Evolutionary conservation across 331 rosid species (phyloP).

Genomic region (Telfairia occidentalis): DNA sequence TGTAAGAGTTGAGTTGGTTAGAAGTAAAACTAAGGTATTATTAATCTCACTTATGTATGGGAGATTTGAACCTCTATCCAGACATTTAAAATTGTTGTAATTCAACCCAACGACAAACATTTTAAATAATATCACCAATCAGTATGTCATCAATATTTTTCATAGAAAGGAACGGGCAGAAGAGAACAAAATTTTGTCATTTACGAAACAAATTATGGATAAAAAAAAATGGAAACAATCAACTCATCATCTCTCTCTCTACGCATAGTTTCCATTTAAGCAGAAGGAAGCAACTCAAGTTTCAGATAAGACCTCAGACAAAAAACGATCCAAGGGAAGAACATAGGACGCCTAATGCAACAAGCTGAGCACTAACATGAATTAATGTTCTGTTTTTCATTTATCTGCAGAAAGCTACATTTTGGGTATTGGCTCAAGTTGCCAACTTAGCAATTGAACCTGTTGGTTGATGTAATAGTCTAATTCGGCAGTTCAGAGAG

Average conservation of each 20-base stretch:
- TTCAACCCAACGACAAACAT: too few relatives aligned
- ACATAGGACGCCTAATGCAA: not conserved
- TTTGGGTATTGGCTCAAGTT: constrained; percentile 1
- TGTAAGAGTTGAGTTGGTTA: not conserved
- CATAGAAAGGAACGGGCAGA: not conserved
- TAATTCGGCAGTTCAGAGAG: not conserved
- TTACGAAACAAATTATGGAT: not conserved
- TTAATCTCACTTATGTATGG: too few relatives aligned
- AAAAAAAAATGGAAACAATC: not conserved
- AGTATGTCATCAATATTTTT: not conserved
- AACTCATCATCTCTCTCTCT: not conserved
- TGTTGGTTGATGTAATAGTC: not conserved
- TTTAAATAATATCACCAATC: too few relatives aligned
- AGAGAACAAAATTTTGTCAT: not conserved
- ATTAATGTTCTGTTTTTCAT: not conserved
- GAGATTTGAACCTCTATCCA: too few relatives aligned
- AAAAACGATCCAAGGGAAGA: not conserved
- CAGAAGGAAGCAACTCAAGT: not conserved
- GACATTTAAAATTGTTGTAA: too few relatives aligned
- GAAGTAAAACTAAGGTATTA: too few relatives aligned
- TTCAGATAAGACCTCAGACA: not conserved
- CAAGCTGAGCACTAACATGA: not conserved
- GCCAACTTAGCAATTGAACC: not conserved
- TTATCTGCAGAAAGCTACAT: not conserved
- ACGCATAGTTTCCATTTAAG: not conserved